Base-by-base conservation (phyloP, 2,329 filamentous ascomycete species). In the Huntiella abstrusa region DNA sequence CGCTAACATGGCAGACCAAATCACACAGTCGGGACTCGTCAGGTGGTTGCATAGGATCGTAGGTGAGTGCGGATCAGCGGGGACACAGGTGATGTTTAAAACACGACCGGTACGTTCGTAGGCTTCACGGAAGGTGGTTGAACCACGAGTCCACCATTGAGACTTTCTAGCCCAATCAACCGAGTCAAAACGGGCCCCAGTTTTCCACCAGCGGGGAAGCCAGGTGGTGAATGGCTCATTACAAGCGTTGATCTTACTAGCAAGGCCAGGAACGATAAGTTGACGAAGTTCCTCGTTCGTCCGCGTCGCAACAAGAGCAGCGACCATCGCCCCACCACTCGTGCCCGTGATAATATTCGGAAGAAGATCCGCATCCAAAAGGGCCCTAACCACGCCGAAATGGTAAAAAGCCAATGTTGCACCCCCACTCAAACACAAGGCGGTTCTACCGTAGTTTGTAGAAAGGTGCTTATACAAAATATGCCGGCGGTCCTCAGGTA, bases 381-480 rank as follows among this genome's bases (percentile, higher is more conserved):
- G 69, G 6, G 87, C 88, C 59, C 85, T 88, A 43, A 91, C 75
- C 7, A 98, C 83, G 8, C 91, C 91, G 52, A 95, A 85, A 59
- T 98, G 91, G 59, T 96, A 96, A 59, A 94, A 96, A 4, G 91
- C 86, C 62, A 98, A 95, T 0, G 83, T 83, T 3, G 88, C 91
- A 1, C 91, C 91, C 2, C 91, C 91, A 4, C 86, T 95, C 1
- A 98, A 67, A 57, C 88, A 98, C 3, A 98, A 68, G 0, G 91
- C 91, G 5, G 88, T 94, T 28, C 88, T 79, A 28, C 91, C 91
- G 55, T 82, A 94, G 59, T 96, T 96, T 47, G 83, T 83, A 50
- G 85, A 77, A 36, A 95, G 68, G 51, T 92, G 81, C 59, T 88
- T 92, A 66, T 94, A 94, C 40, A 94, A 68, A 4, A 68, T 66